Evolutionary conservation across 352 stramenopile species (phyloP).

Genomic region (Globisporangium ultimum): DNA sequence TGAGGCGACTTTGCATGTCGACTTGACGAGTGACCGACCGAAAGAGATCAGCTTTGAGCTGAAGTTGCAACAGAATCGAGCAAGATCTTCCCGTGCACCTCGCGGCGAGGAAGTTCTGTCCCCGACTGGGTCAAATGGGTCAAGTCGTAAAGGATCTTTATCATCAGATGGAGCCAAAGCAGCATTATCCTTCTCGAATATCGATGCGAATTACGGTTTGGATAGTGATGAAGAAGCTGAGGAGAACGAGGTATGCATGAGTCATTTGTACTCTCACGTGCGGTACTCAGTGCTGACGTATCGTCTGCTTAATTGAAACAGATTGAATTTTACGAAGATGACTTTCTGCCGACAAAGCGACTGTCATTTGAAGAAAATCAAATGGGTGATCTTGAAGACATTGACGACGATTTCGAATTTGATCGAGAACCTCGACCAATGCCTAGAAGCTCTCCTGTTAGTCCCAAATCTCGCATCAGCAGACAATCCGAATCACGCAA

Average conservation of each 20-base stretch:
- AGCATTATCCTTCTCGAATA: slow-evolving; percentile 48
- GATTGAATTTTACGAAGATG: slow-evolving; percentile 79
- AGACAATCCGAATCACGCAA: slow-evolving; percentile 43
- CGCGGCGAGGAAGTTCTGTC: slow-evolving; percentile 69
- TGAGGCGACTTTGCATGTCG: slow-evolving; percentile 77
- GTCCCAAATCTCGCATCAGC: slow-evolving; percentile 43
- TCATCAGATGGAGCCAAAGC: slow-evolving; percentile 58
- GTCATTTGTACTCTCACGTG: not conserved
- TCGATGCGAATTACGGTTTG: slow-evolving; percentile 50
- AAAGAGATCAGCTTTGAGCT: slow-evolving; percentile 90
- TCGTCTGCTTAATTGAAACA: slow-evolving; percentile 10
- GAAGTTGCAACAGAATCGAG: slow-evolving; percentile 76
- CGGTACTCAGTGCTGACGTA: not conserved
- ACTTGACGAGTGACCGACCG: slow-evolving; percentile 79
- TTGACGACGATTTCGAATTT: slow-evolving; percentile 89
- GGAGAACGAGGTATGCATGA: slow-evolving; percentile 66
- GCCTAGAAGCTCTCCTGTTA: slow-evolving; percentile 44
- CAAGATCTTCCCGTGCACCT: slow-evolving; percentile 45
- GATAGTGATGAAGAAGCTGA: slow-evolving; percentile 86
- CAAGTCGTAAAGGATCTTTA: slow-evolving; percentile 62
- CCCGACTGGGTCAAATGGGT: slow-evolving; percentile 66
- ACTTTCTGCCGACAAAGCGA: slow-evolving; percentile 60
- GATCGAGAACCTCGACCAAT: slow-evolving; percentile 59
- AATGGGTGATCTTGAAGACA: slow-evolving; percentile 72
- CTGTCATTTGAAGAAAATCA: slow-evolving; percentile 77